A percentile compares a stretch with the other conserved stretches of the same genome.
These are phyloP conservation scores for Suhomyces anneliseae DNA, from an alignment of 1,139 yeast species.

Conservation along the genomic window DNA sequence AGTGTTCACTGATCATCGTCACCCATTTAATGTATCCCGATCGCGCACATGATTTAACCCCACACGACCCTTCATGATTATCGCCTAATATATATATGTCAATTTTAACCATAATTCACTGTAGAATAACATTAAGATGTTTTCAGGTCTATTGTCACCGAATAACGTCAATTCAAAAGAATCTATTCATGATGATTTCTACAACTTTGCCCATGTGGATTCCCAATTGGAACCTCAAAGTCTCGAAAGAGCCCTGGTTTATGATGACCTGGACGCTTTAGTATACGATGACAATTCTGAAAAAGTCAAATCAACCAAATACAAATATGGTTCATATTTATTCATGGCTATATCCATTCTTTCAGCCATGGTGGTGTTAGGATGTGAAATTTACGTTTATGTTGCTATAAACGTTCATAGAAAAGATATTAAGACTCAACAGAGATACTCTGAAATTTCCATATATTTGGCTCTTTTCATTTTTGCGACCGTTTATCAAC, in stretches of 20 bases:
- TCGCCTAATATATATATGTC: background rate
- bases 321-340: conserved; percentile 16
- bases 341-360: conserved; percentile 30
- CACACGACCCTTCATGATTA: background rate
- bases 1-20: background rate
- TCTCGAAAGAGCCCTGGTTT: conserved; percentile 2
- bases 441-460: conserved; percentile 20
- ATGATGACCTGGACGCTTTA: conserved; percentile 4
- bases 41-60: background rate
- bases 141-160: too few species aligned
- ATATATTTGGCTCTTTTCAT: conserved; percentile 29
- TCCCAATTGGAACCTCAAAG: background rate
- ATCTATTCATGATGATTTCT: conserved; percentile 10
- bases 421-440: conserved; percentile 17
- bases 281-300: conserved; percentile 2
- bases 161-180: conserved; percentile 1
- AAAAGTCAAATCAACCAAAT: background rate
- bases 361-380: conserved; percentile 31
- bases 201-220: conserved; percentile 13
- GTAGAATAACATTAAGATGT: background rate
- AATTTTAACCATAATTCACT: background rate
- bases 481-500: conserved; percentile 27
- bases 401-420: conserved; percentile 37
- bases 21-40: background rate
- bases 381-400: conserved; percentile 35